Conservation (phyloP, 2,329 filamentous ascomycete genomes). For the Pseudogymnoascus sp. region DNA sequence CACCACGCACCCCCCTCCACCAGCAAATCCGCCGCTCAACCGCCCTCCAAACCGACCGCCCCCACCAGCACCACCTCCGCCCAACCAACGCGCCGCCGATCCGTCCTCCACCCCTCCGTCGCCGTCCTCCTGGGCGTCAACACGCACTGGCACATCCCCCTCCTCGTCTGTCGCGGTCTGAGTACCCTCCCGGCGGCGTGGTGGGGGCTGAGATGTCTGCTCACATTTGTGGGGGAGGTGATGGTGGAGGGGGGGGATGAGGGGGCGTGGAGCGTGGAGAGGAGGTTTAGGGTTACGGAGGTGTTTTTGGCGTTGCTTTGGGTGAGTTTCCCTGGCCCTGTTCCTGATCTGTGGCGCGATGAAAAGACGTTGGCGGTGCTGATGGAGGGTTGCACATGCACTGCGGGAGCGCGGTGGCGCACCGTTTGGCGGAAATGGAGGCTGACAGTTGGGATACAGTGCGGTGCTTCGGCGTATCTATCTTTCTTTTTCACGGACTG, state of each 20-base stretch:
- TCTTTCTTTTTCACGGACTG: slow-evolving; percentile 80
- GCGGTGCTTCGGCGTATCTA: slow-evolving; percentile 67
- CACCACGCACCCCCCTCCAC: neutral
- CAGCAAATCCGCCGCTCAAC: slow-evolving; percentile 10
- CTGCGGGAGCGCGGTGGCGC: neutral
- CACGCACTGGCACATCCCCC: slow-evolving; percentile 62
- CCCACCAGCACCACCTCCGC: slow-evolving; percentile 13
- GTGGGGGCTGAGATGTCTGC: slow-evolving; percentile 63
- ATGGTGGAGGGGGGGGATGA: slow-evolving; percentile 37
- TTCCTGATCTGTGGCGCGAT: neutral
- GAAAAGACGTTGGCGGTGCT: neutral
- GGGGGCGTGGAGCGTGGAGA: slow-evolving; percentile 38
- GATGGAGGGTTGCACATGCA: neutral
- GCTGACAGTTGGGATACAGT: slow-evolving; percentile 40
- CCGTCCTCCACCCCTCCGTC: slow-evolving; percentile 65
- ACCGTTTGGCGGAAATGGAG: neutral
- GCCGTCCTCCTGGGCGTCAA: slow-evolving; percentile 71
- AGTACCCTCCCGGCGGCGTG: slow-evolving; percentile 63
- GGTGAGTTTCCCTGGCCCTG: slow-evolving; percentile 42
- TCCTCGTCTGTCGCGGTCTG: slow-evolving; percentile 64
- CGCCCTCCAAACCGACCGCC: slow-evolving; percentile 17
- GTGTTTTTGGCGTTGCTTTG: slow-evolving; percentile 66
- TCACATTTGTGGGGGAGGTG: slow-evolving; percentile 61
- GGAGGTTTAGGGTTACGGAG: slow-evolving; percentile 55
- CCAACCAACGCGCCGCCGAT: slow-evolving; percentile 17